Percentiles rank a stretch among this genome's conserved stretches.
Conservation (phyloP, 2,329 filamentous ascomycete genomes). For the Calcarisporium arbuscula region DNA sequence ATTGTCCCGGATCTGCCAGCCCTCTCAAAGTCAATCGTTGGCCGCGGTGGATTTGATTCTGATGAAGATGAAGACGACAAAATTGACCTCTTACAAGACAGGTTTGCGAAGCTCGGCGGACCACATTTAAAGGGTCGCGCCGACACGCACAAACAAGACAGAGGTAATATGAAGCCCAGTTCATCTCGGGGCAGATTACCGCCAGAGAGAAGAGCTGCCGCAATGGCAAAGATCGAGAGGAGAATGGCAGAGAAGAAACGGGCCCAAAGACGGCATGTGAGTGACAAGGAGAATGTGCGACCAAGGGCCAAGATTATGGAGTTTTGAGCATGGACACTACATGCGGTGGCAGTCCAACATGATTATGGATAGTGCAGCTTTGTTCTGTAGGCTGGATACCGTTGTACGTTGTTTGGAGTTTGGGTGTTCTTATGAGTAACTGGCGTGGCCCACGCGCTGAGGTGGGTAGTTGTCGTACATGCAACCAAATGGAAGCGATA, state of each 20-base stretch:
- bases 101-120: slow-evolving; percentile 38
- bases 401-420: too few species aligned
- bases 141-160: too few species aligned
- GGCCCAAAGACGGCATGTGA: slow-evolving; percentile 22
- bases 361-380: too few species aligned
- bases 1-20: slow-evolving; percentile 20
- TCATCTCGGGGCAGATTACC: slow-evolving; percentile 38
- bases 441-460: too few species aligned
- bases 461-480: too few species aligned
- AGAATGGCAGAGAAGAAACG: slow-evolving; percentile 45
- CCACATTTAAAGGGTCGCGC: slow-evolving; percentile 27
- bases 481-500: too few species aligned
- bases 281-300: slow-evolving; percentile 47
- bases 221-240: slow-evolving; percentile 47
- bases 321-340: too few species aligned
- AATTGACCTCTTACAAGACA: slow-evolving; percentile 40
- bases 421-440: too few species aligned
- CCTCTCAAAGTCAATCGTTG: slow-evolving; percentile 16
- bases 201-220: slow-evolving; percentile 46
- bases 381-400: too few species aligned
- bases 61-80: too few species aligned
- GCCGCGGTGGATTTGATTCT: slow-evolving; percentile 22
- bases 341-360: too few species aligned
- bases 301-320: too few species aligned
- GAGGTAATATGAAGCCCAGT: slow-evolving; percentile 27